A percentile compares a stretch with the other conserved stretches of the same genome.
Conservation (phyloP, 768 basidiomycete genomes). For the Boletales sp. region DNA sequence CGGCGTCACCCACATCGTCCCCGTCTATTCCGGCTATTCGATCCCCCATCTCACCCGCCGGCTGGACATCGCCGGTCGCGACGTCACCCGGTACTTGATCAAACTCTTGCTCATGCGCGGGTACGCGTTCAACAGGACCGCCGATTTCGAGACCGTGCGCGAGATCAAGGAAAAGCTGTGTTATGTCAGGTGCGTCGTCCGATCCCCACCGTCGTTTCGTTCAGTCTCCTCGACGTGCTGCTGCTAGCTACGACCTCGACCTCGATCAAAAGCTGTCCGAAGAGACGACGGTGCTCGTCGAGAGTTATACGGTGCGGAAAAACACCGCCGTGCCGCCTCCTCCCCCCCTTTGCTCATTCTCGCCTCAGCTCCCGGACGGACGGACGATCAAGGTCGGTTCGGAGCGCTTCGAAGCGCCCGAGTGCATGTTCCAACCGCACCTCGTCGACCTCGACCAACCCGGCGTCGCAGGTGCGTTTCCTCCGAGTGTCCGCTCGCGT, state of each 20-base stretch:
- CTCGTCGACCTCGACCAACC: constrained; percentile 96
- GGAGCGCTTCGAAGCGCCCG: constrained; percentile 97
- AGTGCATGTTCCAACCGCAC: constrained; percentile 99
- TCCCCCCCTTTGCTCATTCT: not conserved
- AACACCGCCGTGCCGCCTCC: not conserved
- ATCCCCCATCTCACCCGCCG: constrained; percentile 93
- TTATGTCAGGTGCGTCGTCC: constrained; percentile 74
- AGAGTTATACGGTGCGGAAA: constrained; percentile 84
- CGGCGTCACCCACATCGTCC: constrained; percentile 98
- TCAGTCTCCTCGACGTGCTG: not conserved
- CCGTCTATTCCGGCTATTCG: constrained; percentile 95
- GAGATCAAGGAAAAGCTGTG: constrained; percentile 99
- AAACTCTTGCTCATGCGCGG: constrained; percentile 99
- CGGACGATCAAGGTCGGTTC: constrained; percentile 96
- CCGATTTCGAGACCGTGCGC: constrained; percentile 98
- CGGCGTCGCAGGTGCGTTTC: constrained; percentile 78
- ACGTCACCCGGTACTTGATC: constrained; percentile 98
- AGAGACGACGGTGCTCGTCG: constrained; percentile 94
- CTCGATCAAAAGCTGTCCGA: constrained; percentile 90
- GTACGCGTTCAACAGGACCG: constrained; percentile 99
- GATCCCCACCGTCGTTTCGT: too few species aligned
- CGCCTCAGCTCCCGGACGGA: constrained; percentile 82
- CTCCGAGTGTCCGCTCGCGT: not conserved
- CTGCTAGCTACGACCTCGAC: constrained; percentile 87
- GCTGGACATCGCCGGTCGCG: constrained; percentile 95